These are phyloP conservation scores for Neurospora hispaniola DNA, from an alignment of 495 filamentous ascomycete genomes.

Conservation along the genomic window DNA sequence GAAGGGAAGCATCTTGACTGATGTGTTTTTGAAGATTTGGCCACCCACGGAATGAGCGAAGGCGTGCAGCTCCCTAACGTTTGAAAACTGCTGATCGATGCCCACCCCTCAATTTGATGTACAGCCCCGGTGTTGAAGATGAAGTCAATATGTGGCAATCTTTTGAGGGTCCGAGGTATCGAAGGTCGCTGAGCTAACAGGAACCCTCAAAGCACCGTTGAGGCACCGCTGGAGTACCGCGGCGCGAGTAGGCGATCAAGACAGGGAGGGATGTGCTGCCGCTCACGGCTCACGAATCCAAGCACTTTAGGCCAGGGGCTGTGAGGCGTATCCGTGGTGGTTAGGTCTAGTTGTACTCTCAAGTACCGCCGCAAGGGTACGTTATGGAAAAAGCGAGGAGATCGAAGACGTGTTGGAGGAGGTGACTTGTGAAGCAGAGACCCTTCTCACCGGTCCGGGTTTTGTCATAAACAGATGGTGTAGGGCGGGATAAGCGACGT, in stretches of 20 bases:
- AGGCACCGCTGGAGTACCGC: background rate
- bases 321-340: background rate
- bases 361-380: background rate
- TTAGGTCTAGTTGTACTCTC: background rate
- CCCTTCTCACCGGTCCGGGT: background rate
- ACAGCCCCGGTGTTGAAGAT: background rate
- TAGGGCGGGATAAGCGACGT: background rate
- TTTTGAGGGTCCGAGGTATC: background rate
- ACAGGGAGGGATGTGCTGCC: background rate
- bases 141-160: background rate
- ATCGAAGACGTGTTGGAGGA: background rate
- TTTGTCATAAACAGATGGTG: background rate
- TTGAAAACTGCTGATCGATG: background rate
- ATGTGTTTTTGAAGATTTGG: conserved; percentile 2
- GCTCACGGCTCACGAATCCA: background rate
- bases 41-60: background rate
- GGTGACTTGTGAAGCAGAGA: background rate
- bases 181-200: background rate
- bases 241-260: background rate
- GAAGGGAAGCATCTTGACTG: conserved; percentile 27
- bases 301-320: background rate
- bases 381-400: background rate
- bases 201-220: background rate
- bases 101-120: background rate
- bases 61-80: background rate